phyloP scores from a whole-genome alignment of 805 yeast species.

The Metschnikowia similis region DNA sequence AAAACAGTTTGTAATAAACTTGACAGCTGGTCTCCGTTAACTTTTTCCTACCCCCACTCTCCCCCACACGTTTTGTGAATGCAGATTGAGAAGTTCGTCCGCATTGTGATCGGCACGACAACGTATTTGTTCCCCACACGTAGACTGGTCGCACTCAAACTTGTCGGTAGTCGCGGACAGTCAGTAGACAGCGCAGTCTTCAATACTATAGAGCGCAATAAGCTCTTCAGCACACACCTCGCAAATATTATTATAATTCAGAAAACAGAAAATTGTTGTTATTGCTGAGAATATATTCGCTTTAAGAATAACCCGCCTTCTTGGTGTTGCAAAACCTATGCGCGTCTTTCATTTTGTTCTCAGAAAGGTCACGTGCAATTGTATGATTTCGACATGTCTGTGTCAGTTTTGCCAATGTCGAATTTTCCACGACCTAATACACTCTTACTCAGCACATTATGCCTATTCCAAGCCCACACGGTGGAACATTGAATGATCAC shows the following conservation, averaged over 20 bases:
- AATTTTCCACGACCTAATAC: neutral
- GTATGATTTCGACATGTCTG: conserved; percentile 1
- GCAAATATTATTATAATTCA: too few relatives aligned
- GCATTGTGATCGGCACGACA: conserved; percentile 1
- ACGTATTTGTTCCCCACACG: neutral
- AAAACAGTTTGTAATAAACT: neutral
- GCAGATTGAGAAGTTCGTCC: neutral
- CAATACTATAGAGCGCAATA: neutral
- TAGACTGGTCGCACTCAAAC: neutral
- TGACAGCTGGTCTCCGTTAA: neutral
- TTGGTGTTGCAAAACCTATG: neutral
- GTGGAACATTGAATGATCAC: conserved; percentile 83
- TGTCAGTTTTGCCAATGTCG: neutral
- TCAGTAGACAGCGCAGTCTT: neutral
- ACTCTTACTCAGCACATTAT: conserved; percentile 23
- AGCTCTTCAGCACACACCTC: too few relatives aligned
- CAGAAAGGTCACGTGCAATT: conserved; percentile 2
- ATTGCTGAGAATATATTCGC: too few relatives aligned
- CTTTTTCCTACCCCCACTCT: too few relatives aligned
- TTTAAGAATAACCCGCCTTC: neutral
- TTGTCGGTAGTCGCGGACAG: neutral
- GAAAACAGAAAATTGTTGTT: too few relatives aligned
- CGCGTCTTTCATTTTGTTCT: conserved; percentile 2
- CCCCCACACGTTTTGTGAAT: conserved; percentile 1
- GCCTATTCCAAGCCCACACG: conserved; percentile 78